A percentile compares a stretch with the other conserved stretches of the same genome.
Evolutionary conservation across 108 stramenopile species (phyloP).

Genomic region (Skeletonema potamos): DNA sequence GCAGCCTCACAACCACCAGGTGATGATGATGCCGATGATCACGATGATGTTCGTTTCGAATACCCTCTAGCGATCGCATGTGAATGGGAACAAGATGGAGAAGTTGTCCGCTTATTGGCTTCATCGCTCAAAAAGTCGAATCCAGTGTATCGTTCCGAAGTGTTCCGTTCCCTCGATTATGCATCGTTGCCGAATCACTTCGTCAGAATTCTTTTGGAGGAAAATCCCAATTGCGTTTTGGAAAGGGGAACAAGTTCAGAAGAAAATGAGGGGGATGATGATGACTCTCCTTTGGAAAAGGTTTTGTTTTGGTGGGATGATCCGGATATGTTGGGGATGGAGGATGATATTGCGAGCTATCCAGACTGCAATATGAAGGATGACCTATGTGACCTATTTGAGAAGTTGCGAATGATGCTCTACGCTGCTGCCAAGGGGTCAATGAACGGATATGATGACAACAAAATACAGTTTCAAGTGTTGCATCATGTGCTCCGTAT

Average conservation of each 20-base stretch:
- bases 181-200: conserved; percentile 17
- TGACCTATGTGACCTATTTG: conserved; percentile 26
- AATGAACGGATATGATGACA: conserved; percentile 31
- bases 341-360: conserved; percentile 33
- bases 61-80: conserved; percentile 40
- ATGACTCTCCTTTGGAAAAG: conserved; percentile 38
- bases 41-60: conserved; percentile 38
- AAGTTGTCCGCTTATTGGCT: conserved; percentile 28
- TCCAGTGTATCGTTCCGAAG: conserved; percentile 31
- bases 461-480: conserved; percentile 24
- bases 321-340: conserved; percentile 38
- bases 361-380: conserved; percentile 40
- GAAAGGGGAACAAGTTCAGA: conserved; percentile 33
- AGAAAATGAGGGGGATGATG: conserved; percentile 43
- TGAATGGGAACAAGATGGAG: conserved; percentile 17
- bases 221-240: conserved; percentile 34
- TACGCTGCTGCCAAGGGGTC: conserved; percentile 27
- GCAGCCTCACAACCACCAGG: neutral
- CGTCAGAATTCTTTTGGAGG: conserved; percentile 35
- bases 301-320: conserved; percentile 48
- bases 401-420: conserved; percentile 45
- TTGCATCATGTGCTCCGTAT: conserved; percentile 35
- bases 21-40: neutral
- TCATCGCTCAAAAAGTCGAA: neutral
- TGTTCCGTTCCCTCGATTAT: conserved; percentile 36